These are phyloP conservation scores for Ogataea henricii DNA, from an alignment of 805 yeast species.

Conservation along the genomic window DNA sequence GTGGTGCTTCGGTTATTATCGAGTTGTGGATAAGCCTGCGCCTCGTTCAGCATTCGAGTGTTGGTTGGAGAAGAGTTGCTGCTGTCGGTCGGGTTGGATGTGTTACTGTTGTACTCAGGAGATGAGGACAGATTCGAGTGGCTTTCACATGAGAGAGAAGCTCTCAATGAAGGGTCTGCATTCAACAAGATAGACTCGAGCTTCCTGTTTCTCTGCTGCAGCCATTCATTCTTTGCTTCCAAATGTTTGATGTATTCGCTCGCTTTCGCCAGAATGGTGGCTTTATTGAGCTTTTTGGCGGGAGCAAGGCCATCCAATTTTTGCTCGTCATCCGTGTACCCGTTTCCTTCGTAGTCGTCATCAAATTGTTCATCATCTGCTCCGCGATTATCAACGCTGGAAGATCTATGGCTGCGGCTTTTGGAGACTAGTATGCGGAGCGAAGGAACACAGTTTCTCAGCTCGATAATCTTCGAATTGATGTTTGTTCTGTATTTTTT, in stretches of 20 bases:
- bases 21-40: slow-evolving; percentile 17
- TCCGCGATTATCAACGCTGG: slow-evolving; percentile 22
- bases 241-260: slow-evolving; percentile 77
- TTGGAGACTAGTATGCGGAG: slow-evolving; percentile 48
- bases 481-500: slow-evolving; percentile 81
- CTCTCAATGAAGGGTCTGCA: slow-evolving; percentile 19
- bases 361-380: slow-evolving; percentile 44
- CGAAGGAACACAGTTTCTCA: slow-evolving; percentile 80
- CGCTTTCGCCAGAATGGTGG: slow-evolving; percentile 73
- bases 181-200: slow-evolving; percentile 32
- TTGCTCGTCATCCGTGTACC: slow-evolving; percentile 52
- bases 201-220: slow-evolving; percentile 49
- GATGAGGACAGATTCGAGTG: slow-evolving; percentile 29
- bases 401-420: slow-evolving; percentile 41
- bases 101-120: slow-evolving; percentile 20
- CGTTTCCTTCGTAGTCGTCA: slow-evolving; percentile 53
- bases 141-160: slow-evolving; percentile 13
- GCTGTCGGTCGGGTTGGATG: slow-evolving; percentile 9
- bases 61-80: slow-evolving; percentile 17
- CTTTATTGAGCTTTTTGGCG: slow-evolving; percentile 75
- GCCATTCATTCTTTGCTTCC: slow-evolving; percentile 57
- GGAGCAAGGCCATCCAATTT: slow-evolving; percentile 75
- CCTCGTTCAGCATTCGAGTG: slow-evolving; percentile 12
- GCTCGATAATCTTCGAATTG: slow-evolving; percentile 68
- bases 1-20: slow-evolving; percentile 30